Evolutionary conservation across 495 filamentous ascomycete species (phyloP).

Genomic region (Penicillium cosmopolitanum): DNA sequence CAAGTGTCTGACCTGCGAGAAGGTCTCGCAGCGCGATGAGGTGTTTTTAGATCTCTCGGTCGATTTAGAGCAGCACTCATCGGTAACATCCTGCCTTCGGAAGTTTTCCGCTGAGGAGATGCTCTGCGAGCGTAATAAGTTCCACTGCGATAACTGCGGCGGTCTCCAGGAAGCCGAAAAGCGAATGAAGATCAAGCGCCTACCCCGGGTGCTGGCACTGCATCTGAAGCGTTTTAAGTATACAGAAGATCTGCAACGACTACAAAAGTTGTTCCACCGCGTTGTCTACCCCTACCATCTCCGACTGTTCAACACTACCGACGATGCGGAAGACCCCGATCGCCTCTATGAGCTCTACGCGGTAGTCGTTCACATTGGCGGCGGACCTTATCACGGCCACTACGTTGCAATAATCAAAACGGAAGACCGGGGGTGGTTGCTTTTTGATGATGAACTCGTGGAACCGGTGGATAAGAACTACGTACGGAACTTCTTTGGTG

Average conservation of each 20-base stretch:
- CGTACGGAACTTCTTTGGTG: constrained; percentile 97
- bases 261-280: constrained; percentile 96
- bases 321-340: constrained; percentile 94
- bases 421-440: constrained; percentile 89
- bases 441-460: constrained; percentile 98
- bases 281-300: constrained; percentile 97
- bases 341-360: constrained; percentile 95
- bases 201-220: constrained; percentile 87
- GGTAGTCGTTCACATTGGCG: constrained; percentile 97
- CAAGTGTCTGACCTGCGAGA: constrained; percentile 94
- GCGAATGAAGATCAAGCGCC: constrained; percentile 96
- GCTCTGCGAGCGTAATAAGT: constrained; percentile 98
- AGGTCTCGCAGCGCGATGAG: constrained; percentile 91
- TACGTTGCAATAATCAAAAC: constrained; percentile 99
- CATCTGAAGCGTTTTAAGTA: constrained; percentile 98
- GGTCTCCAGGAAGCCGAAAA: constrained; percentile 98
- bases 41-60: constrained; percentile 95
- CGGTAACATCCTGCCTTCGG: constrained; percentile 90
- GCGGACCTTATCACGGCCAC: constrained; percentile 97
- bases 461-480: constrained; percentile 96
- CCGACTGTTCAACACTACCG: constrained; percentile 96
- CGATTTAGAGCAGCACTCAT: constrained; percentile 93
- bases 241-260: constrained; percentile 86
- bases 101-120: constrained; percentile 99
- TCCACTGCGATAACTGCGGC: constrained; percentile 96